Conservation (phyloP, 768 basidiomycete genomes). For the Ramaria sp. region DNA sequence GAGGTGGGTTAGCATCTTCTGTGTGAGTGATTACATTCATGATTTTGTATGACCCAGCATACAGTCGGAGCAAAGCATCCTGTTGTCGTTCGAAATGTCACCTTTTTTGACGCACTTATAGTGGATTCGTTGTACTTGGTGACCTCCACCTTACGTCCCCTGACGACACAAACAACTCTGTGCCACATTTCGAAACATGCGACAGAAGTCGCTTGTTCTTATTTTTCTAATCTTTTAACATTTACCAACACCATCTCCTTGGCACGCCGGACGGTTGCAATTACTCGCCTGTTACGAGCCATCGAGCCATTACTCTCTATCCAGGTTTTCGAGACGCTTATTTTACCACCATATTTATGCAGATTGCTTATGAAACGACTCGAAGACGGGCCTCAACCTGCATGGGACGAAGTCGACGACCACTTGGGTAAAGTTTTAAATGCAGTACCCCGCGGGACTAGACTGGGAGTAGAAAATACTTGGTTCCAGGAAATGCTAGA, state of each 20-base stretch:
- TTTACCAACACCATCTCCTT: background rate
- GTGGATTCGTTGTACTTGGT: conserved; percentile 3
- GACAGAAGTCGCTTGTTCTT: background rate
- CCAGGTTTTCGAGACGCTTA: background rate
- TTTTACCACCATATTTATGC: conserved; percentile 13
- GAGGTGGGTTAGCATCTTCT: conserved; percentile 21
- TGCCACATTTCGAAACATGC: background rate
- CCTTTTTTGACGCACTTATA: background rate
- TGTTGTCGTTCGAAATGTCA: background rate
- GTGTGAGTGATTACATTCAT: background rate
- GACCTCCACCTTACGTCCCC: background rate
- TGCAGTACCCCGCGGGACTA: background rate
- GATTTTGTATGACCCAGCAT: background rate
- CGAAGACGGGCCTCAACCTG: conserved; percentile 27
- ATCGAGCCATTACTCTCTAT: background rate
- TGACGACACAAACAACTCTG: background rate
- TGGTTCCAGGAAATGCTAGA: conserved; percentile 29
- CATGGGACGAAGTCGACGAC: conserved; percentile 27
- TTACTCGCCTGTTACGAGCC: background rate
- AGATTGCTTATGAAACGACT: conserved; percentile 33
- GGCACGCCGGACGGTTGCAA: background rate
- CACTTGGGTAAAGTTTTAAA: conserved; percentile 3
- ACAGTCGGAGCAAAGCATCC: background rate
- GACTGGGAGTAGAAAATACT: conserved; percentile 2
- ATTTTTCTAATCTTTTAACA: background rate